phyloP scores from a whole-genome alignment of 371 early-diverging fungal species.

The Mortierella sp. region DNA sequence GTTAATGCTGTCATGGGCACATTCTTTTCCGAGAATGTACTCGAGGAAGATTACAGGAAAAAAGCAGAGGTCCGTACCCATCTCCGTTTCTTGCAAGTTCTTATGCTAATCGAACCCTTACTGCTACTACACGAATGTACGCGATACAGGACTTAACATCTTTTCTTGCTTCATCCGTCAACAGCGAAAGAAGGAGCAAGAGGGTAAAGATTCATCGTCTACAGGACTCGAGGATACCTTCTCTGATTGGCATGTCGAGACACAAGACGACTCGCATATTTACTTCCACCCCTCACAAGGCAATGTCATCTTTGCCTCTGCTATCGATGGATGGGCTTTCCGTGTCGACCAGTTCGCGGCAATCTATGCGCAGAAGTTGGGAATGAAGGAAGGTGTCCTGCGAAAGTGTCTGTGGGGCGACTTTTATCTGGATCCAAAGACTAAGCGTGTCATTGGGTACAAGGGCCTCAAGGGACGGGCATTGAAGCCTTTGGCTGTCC shows the following conservation, averaged over 20 bases:
- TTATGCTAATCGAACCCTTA: neutral
- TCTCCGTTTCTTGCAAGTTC: neutral
- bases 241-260: constrained; percentile 87
- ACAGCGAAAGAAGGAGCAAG: constrained; percentile 42
- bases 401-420: constrained; percentile 95
- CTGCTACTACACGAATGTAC: too few species aligned
- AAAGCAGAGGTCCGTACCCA: constrained; percentile 63
- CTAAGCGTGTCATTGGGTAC: constrained; percentile 87
- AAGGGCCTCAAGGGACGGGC: constrained; percentile 86
- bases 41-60: constrained; percentile 88
- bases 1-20: constrained; percentile 96
- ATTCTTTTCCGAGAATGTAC: constrained; percentile 88
- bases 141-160: too few species aligned
- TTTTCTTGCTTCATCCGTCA: too few species aligned
- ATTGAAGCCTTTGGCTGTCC: constrained; percentile 95
- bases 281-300: constrained; percentile 96
- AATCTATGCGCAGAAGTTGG: constrained; percentile 91
- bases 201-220: constrained; percentile 57
- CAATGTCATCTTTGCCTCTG: constrained; percentile 96
- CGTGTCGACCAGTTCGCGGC: constrained; percentile 91
- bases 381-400: constrained; percentile 81
- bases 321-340: constrained; percentile 99
- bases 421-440: constrained; percentile 94
- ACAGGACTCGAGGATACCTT: constrained; percentile 55
- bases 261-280: constrained; percentile 90